A percentile compares a stretch with the other conserved stretches of the same genome.
These are phyloP conservation scores for Musa beccarii DNA, from an alignment of 176 grass and related monocot species.

Conservation along the genomic window DNA sequence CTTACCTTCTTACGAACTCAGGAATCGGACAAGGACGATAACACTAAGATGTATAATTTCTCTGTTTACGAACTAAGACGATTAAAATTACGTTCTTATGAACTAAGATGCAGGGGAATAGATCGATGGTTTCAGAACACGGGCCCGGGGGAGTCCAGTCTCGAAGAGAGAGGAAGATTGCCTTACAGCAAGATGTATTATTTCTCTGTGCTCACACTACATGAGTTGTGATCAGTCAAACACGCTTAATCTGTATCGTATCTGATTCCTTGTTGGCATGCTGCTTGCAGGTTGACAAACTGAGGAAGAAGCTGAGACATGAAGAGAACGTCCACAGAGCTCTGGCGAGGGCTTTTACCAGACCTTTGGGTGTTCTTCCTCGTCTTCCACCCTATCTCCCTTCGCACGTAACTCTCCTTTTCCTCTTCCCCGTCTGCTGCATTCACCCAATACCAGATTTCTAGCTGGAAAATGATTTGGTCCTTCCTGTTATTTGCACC, in stretches of 20 bases:
- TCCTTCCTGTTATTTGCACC: too few relatives aligned
- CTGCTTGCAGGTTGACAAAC: slow-evolving; percentile 71
- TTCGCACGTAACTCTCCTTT: slow-evolving; percentile 47
- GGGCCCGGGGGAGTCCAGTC: slow-evolving; percentile 39
- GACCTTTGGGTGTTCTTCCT: slow-evolving; percentile 89
- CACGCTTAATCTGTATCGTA: neutral
- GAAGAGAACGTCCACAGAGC: slow-evolving; percentile 99
- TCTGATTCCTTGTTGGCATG: neutral
- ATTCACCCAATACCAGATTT: too few relatives aligned
- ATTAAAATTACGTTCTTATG: too few relatives aligned
- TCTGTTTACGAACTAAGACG: too few relatives aligned
- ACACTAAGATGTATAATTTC: neutral
- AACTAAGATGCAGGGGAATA: slow-evolving; percentile 26
- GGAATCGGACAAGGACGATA: slow-evolving; percentile 53
- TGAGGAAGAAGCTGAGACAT: slow-evolving; percentile 87
- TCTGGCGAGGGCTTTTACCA: slow-evolving; percentile 80
- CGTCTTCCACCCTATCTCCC: slow-evolving; percentile 90
- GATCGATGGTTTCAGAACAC: slow-evolving; percentile 3
- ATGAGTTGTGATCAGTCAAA: too few relatives aligned
- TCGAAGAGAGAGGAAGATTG: slow-evolving; percentile 72
- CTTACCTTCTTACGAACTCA: slow-evolving; percentile 32
- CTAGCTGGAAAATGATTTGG: too few relatives aligned
- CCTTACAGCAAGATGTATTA: slow-evolving; percentile 82
- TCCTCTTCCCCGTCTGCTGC: too few relatives aligned
- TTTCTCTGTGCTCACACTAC: neutral